Evolutionary conservation across 768 basidiomycete species (phyloP), one percentile per base, ranked within the genome.

Genomic region (Boletales sp.): DNA sequence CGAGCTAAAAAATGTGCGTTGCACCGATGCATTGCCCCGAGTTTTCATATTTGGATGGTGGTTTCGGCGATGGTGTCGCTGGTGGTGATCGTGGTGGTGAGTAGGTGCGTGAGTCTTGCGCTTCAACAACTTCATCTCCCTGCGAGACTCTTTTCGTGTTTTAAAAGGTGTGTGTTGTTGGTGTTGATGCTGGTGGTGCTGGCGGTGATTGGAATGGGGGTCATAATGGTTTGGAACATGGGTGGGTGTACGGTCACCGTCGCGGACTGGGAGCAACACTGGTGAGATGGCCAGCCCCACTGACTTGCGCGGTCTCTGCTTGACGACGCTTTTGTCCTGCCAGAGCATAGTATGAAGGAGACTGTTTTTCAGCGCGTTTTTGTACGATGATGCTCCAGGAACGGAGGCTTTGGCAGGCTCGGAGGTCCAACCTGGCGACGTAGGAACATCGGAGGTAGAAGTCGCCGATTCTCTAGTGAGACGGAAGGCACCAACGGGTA

Each of bases 401-500:
- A 45, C 41, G n/a, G 60, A 21, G 8, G 63, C 45, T 14, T 59
- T 54, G 24, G 51, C 31, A 0, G 66, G 52, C 43, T 69, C 66
- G 34, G 66, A 60, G 32, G 57, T 43, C 66, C 66, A 68, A 30
- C 54, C 53, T 14, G 68, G 64, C 10, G 66, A 66, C 1, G 61
- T 55, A 34, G 66, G 59, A 29, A 56, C 55, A 41, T 69, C 66
- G 13, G 67, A 58, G 9, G 53, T 32, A 12, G 65, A 62, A 27
- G 50, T 35, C 18, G 9, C 62, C n/a, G 63, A 46, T 40, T 63
- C 62, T 62, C 81, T 74, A 7, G 81, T 83, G 40, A 84, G 79
- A 29, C 86, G 79, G 74, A 89, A 89, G 12, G 87, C 82, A 46
- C 77, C 77, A 50, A 89, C 81, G 8, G 87, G 82, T 43, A 90